These are phyloP conservation scores for Achaetomium macrosporum DNA, from an alignment of 2,329 filamentous ascomycete genomes.

Conservation along the genomic window DNA sequence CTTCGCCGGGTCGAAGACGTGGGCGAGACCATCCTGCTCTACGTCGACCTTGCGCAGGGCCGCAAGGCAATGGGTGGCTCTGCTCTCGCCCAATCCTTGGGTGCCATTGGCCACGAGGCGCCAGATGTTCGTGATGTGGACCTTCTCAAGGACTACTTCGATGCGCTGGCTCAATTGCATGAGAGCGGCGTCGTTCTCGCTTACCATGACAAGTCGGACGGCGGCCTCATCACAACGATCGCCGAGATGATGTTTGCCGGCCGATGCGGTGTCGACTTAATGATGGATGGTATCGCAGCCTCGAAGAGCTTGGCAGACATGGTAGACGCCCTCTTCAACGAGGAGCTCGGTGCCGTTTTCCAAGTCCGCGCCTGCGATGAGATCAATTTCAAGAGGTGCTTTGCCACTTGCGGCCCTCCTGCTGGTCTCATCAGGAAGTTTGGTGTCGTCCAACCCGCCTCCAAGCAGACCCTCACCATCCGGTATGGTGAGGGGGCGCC, in stretches of 20 bases:
- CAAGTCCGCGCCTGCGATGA: slow-evolving; percentile 84
- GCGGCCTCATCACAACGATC: slow-evolving; percentile 82
- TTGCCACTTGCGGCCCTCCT: slow-evolving; percentile 83
- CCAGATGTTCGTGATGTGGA: slow-evolving; percentile 82
- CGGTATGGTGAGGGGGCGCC: slow-evolving; percentile 60
- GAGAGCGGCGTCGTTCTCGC: slow-evolving; percentile 65
- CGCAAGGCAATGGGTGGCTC: slow-evolving; percentile 83
- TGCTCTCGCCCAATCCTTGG: slow-evolving; percentile 82
- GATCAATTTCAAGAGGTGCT: slow-evolving; percentile 79
- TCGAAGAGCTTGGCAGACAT: slow-evolving; percentile 58
- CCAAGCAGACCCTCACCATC: slow-evolving; percentile 72
- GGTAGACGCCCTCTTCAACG: slow-evolving; percentile 82
- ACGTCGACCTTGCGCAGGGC: slow-evolving; percentile 81
- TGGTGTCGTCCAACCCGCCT: slow-evolving; percentile 62
- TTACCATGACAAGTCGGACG: slow-evolving; percentile 92
- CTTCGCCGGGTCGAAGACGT: slow-evolving; percentile 78
- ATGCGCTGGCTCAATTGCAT: slow-evolving; percentile 66
- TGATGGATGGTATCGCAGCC: slow-evolving; percentile 67
- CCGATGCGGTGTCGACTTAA: slow-evolving; percentile 78
- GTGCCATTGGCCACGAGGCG: slow-evolving; percentile 74
- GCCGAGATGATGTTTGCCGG: slow-evolving; percentile 99
- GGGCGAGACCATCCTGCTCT: slow-evolving; percentile 81
- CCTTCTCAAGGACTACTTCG: slow-evolving; percentile 82
- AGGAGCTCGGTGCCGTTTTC: slow-evolving; percentile 94
- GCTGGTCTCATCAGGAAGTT: slow-evolving; percentile 77